Percentiles rank a stretch among this genome's conserved stretches.
phyloP scores from a whole-genome alignment of 2,329 filamentous ascomycete species.

The Xylariaceae sp. region DNA sequence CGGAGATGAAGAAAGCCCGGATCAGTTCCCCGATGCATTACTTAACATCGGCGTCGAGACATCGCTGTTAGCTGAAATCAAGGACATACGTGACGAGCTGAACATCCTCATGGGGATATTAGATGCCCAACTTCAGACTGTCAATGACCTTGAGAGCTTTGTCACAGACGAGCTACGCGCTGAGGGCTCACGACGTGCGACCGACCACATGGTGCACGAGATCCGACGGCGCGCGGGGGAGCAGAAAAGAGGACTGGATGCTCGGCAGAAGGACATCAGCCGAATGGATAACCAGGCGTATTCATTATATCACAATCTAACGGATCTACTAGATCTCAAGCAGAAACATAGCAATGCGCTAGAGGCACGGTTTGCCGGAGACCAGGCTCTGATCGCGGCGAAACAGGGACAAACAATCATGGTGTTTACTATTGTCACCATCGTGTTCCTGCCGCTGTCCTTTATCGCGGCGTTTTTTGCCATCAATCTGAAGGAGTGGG shows the following conservation, averaged over 20 bases:
- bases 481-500: constrained; percentile 47
- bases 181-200: constrained; percentile 25
- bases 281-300: constrained; percentile 63
- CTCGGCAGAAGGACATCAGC: constrained; percentile 57
- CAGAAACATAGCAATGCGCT: constrained; percentile 68
- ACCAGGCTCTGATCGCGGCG: constrained; percentile 60
- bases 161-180: constrained; percentile 36
- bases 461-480: constrained; percentile 45
- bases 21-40: constrained; percentile 51
- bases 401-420: constrained; percentile 45
- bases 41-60: constrained; percentile 61
- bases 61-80: constrained; percentile 59
- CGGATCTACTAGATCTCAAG: constrained; percentile 63
- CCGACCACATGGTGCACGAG: constrained; percentile 38
- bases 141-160: constrained; percentile 45
- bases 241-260: constrained; percentile 56
- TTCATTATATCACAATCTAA: constrained; percentile 58
- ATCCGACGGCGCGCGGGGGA: constrained; percentile 55
- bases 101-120: constrained; percentile 58
- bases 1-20: constrained; percentile 25
- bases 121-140: constrained; percentile 45
- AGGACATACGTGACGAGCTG: constrained; percentile 66
- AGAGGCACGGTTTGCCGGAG: constrained; percentile 59
- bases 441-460: constrained; percentile 43
- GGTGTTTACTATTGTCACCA: constrained; percentile 46